Evolutionary conservation across 495 filamentous ascomycete species (phyloP), one percentile per base, ranked within the genome.

Genomic region (Penicillium paradoxum): DNA sequence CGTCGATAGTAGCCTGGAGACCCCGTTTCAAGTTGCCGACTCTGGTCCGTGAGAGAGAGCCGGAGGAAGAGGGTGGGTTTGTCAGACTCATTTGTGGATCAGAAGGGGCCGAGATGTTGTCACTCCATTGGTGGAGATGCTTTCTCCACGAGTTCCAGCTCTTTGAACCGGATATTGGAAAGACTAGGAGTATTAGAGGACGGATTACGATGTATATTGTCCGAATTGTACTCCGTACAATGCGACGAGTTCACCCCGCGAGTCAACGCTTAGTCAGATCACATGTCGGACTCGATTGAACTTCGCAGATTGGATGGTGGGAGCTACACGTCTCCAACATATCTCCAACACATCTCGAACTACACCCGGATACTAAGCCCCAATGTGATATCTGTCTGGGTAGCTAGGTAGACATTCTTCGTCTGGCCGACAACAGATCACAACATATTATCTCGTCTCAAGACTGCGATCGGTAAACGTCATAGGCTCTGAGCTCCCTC

Each of bases 1-100:
- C 89, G 79, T 91, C 87, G 72, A 90, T 89, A 54, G 83, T 81
- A 56, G 83, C 81, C 75, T 88, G 85, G 57, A 89, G 81, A 59
- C 77, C 86, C 69, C 83, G 79, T 75, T 90, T 90, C 56, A 88
- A 72, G 50, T 70, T 79, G 65, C 70, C 60, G 55, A 67, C 59
- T 63, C 66, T 69, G 60, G 70, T 64, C 57, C 74, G 73, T 40
- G 74, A 74, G 60, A 76, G 65, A 44, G 74, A 73, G 54, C 74
- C 77, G 62, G 80, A 80, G 62, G 80, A 80, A 32, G 77, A 80
- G 39, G 76, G 75, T 51, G 74, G 78, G 67, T 80, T 78, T 41
- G 77, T 78, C 72, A 78, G 66, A 73, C 75, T 79, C 77, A 79
- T 79, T 64, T 57, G 59, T 49, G 53, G 41, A 44, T 44, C 41